phyloP scores from a whole-genome alignment of 495 filamentous ascomycete species.

The Massariosphaeria phaeospora region DNA sequence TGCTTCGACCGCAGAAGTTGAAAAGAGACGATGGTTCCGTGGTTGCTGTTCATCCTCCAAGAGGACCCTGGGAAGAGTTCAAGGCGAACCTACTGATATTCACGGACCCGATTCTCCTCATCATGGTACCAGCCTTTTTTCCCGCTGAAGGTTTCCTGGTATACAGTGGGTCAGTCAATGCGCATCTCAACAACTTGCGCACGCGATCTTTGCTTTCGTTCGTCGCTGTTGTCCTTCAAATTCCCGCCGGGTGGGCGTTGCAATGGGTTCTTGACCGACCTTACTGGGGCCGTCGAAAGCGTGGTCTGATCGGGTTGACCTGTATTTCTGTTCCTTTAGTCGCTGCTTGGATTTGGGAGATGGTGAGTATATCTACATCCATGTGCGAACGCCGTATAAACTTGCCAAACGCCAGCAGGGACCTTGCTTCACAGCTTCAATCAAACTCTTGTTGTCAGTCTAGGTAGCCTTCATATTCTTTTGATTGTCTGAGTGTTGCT shows the following conservation, averaged over 20 bases:
- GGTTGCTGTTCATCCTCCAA: slow-evolving; percentile 8
- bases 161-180: slow-evolving; percentile 23
- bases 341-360: slow-evolving; percentile 16
- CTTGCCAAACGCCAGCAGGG: too few species aligned
- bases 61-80: slow-evolving; percentile 9
- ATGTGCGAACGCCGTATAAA: too few species aligned
- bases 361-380: slow-evolving; percentile 4
- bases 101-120: slow-evolving; percentile 9
- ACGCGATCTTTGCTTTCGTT: slow-evolving; percentile 16
- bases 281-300: slow-evolving; percentile 13
- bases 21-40: slow-evolving; percentile 13
- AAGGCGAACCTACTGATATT: slow-evolving; percentile 19
- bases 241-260: slow-evolving; percentile 14
- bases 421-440: too few species aligned
- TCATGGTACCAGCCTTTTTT: slow-evolving; percentile 22
- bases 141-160: slow-evolving; percentile 21
- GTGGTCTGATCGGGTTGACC: slow-evolving; percentile 11
- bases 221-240: slow-evolving; percentile 14
- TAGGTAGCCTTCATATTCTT: too few species aligned
- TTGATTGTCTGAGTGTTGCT: too few species aligned
- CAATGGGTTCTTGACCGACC: slow-evolving; percentile 21
- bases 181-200: slow-evolving; percentile 18
- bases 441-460: too few species aligned
- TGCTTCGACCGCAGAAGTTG: slow-evolving; percentile 13
- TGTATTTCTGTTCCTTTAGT: slow-evolving; percentile 3